These are phyloP conservation scores for Lasiodiplodia theobromae DNA, from an alignment of 2,329 filamentous ascomycete species.

Conservation along the genomic window DNA sequence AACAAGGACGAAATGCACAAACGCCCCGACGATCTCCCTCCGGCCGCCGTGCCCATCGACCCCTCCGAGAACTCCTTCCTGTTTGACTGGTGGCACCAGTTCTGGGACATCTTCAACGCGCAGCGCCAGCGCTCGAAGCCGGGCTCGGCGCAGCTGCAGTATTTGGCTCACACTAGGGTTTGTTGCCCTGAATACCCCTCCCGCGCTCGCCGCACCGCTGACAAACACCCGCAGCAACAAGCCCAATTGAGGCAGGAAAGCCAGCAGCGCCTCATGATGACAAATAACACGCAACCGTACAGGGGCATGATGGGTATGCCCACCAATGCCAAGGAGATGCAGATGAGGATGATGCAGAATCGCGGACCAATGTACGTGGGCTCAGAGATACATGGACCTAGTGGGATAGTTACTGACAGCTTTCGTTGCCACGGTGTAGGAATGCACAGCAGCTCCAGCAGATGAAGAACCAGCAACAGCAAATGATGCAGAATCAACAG, in stretches of 20 bases:
- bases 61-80: constrained; percentile 80
- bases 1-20: constrained; percentile 81
- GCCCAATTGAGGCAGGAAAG: constrained; percentile 73
- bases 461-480: constrained; percentile 55
- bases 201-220: constrained; percentile 30
- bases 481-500: constrained; percentile 72
- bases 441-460: constrained; percentile 72
- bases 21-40: constrained; percentile 80
- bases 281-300: constrained; percentile 64
- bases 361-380: constrained; percentile 72
- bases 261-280: constrained; percentile 78
- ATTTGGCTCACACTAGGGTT: constrained; percentile 85
- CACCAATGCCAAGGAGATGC: constrained; percentile 64
- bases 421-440: constrained; percentile 46
- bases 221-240: constrained; percentile 60
- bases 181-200: constrained; percentile 34
- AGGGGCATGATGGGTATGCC: constrained; percentile 72
- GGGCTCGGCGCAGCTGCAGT: constrained; percentile 69
- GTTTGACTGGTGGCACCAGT: constrained; percentile 97
- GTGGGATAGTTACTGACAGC: constrained; percentile 8
- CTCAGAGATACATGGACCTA: constrained; percentile 5
- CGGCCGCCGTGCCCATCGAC: constrained; percentile 68
- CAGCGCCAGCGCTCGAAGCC: constrained; percentile 63
- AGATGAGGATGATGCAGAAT: constrained; percentile 79
- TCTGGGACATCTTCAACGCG: constrained; percentile 94